phyloP scores from a whole-genome alignment of 805 yeast genomes.

The Hanseniaspora valbyensis region DNA sequence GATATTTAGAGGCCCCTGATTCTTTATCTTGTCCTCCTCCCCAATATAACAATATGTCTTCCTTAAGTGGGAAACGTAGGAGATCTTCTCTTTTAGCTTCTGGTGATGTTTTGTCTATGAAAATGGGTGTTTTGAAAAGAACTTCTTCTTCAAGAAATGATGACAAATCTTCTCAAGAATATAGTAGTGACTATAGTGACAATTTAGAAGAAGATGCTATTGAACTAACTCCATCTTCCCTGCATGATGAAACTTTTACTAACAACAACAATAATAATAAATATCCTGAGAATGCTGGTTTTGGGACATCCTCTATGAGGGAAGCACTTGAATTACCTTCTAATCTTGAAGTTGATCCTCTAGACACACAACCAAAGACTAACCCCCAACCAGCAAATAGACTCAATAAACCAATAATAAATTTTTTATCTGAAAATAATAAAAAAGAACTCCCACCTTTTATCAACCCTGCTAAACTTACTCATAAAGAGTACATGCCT shows the following conservation, averaged over 20 bases:
- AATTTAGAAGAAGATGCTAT: not conserved
- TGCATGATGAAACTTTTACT: not conserved
- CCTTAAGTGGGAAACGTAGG: not conserved
- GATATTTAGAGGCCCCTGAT: not conserved
- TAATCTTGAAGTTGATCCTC: slow-evolving; percentile 3
- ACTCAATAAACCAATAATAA: not conserved
- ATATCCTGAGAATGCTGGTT: too few species aligned
- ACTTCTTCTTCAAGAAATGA: not conserved
- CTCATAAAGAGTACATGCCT: not conserved
- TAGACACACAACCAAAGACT: not conserved
- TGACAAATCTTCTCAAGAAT: not conserved
- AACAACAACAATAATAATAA: not conserved
- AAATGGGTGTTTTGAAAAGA: slow-evolving; percentile 3
- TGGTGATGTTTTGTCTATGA: slow-evolving; percentile 12
- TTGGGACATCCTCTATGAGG: too few species aligned
- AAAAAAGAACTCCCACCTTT: not conserved
- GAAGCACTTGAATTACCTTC: not conserved
- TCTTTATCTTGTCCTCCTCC: not conserved
- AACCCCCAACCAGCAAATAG: not conserved
- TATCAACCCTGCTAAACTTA: not conserved
- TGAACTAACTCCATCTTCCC: not conserved
- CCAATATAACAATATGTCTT: not conserved
- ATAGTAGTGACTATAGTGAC: not conserved
- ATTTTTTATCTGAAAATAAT: not conserved
- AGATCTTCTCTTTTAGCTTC: slow-evolving; percentile 12